A percentile compares a stretch with the other conserved stretches of the same genome.
phyloP scores from a whole-genome alignment of 2,329 filamentous ascomycete species.

The Davidsoniella australis region DNA sequence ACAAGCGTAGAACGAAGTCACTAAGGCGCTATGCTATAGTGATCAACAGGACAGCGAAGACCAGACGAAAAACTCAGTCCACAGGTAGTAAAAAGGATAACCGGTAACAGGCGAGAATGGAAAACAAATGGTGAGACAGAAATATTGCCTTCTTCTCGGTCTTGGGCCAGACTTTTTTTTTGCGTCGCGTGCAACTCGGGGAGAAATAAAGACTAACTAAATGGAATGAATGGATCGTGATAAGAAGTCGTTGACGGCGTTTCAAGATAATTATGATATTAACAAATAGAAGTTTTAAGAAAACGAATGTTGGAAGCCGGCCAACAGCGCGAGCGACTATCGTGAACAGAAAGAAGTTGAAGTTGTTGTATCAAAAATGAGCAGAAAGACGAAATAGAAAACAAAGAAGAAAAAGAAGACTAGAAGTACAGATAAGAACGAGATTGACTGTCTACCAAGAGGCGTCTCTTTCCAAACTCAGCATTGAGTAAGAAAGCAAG shows the following conservation, averaged over 20 bases:
- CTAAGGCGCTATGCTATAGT: background rate
- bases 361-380: no score
- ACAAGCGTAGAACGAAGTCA: background rate
- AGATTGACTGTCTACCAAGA: no score
- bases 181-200: no score
- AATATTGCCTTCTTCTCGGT: background rate
- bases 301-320: no score
- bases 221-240: background rate
- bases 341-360: no score
- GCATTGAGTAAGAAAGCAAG: no score
- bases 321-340: no score
- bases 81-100: background rate
- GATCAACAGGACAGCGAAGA: background rate
- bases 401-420: no score
- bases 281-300: background rate
- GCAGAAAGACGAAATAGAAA: no score
- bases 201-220: background rate
- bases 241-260: background rate
- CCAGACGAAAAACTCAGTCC: background rate
- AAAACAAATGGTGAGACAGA: conserved; percentile 9
- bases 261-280: background rate
- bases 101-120: conserved; percentile 10
- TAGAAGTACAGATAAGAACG: no score
- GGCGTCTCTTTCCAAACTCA: no score
- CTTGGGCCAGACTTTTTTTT: no score